Evolutionary conservation across 2,329 filamentous ascomycete genomes (phyloP), one percentile per base, ranked within the genome.

Genomic region (Beauveria pseudobassiana): DNA sequence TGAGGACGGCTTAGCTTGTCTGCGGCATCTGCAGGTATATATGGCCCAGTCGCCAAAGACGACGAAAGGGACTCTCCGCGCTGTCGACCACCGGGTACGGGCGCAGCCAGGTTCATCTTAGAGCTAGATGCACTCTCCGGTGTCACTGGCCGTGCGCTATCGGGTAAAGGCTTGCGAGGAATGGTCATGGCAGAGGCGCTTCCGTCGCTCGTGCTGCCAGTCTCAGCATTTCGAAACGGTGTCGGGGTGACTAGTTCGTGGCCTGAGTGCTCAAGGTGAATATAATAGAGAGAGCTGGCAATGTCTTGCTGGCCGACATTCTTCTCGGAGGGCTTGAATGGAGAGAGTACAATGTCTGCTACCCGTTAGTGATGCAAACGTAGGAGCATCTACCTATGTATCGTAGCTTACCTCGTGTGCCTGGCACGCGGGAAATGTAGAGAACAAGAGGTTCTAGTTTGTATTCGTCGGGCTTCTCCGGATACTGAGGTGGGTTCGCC

Each of bases 341-440:
- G 90, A 1, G 93, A 96, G 51, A 99, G 85, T 68, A 97, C 96
- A 62, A 97, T 83, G 80, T 97, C 93, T 95, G 68, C 20, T 48
- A 26, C 16, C 48, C 24, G 49, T 60, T 40, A 60, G 58, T 34
- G 24, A 20, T n/a, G 9, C n/a, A 10, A 12, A 10, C 26, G 3
- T 12, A 5, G 24, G 16, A 4, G 22, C 8, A 9, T 9, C 2
- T 40, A 3, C 8, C 14, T 10, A 12, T 24, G 40, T 7, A 42
- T 6, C 28, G 7, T 10, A 34, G 72, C 77, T 66, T 79, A 93
- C 91, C 91, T 87, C 87, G 86, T 65, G 90, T 96, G 24, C 93
- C 93, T 1, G 95, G 95, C 0, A 99, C 93, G 66, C 93, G 82
- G 42, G 93, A 91, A 66, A 99, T 96, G 75, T 99, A 99, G 46